Evolutionary conservation across 1,139 yeast genomes (phyloP).

Genomic region (Tardiomyces digboiensis): DNA sequence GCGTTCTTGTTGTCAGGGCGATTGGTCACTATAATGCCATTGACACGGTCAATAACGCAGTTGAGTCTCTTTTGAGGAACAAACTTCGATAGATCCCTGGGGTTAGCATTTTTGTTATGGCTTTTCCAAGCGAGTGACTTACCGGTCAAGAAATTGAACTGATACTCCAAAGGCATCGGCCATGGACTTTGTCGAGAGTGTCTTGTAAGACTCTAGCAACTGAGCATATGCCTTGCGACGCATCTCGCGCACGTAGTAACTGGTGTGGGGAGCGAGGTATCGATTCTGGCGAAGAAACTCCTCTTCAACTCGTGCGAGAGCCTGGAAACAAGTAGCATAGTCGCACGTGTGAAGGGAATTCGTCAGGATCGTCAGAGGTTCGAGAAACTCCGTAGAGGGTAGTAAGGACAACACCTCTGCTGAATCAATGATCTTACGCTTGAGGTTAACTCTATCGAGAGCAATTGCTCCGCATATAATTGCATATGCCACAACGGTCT

Average conservation of each 20-base stretch:
- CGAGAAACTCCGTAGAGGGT: constrained; percentile 62
- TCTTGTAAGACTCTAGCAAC: constrained; percentile 86
- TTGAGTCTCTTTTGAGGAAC: constrained; percentile 90
- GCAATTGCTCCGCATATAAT: constrained; percentile 78
- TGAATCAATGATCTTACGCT: constrained; percentile 78
- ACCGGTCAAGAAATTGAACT: constrained; percentile 67
- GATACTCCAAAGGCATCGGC: constrained; percentile 88
- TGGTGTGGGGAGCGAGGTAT: constrained; percentile 70
- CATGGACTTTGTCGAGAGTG: constrained; percentile 85
- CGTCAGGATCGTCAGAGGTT: constrained; percentile 76
- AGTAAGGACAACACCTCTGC: constrained; percentile 85
- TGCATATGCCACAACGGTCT: constrained; percentile 83
- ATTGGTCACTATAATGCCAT: constrained; percentile 92
- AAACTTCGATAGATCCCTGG: constrained; percentile 80
- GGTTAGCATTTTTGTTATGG: too few species aligned
- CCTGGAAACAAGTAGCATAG: constrained; percentile 71
- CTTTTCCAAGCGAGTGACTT: too few species aligned
- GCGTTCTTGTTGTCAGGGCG: constrained; percentile 94
- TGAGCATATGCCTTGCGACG: constrained; percentile 95
- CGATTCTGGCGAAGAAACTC: constrained; percentile 63
- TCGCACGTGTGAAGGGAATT: constrained; percentile 87
- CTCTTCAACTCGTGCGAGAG: constrained; percentile 71
- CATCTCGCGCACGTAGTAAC: constrained; percentile 83
- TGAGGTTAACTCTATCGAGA: constrained; percentile 76
- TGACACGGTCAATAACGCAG: constrained; percentile 93